Base-by-base conservation (phyloP, 148 eudicot genomes). In the Polygonum maritimum region DNA sequence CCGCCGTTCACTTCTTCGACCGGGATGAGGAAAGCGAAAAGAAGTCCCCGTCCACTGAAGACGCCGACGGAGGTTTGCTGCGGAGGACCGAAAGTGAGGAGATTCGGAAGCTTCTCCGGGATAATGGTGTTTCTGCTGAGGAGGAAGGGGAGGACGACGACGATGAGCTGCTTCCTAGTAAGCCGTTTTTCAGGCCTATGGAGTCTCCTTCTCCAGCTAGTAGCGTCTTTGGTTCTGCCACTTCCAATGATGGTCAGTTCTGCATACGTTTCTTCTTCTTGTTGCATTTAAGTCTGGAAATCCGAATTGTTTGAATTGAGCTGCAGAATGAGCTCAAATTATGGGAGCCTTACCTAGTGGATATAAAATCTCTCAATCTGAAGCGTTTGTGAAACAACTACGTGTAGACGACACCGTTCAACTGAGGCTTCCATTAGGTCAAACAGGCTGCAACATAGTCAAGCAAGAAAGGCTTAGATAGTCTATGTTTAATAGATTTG, bases 1-100 rank as follows among this genome's bases (percentile, higher is more conserved):
- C 98, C 0, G 91, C 97, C 4, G 79, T 94, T 33, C 96, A 88
- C 81, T 76, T 89, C 70, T 94, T 89, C 87, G 87, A 83, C 76
- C 79, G 94, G 1, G 98, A 92, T 65, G 98, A 94, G 0, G 93
- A 86, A 7, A 72, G 77, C 58, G 92, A 84, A 60, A 84, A 90
- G 15, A 89, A 93, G 52, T 6, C 35, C 3, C 7, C 80, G 26
- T 11, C 73, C 45, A 38, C 78, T 71, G 49, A 21, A 48, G 35
- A 35, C 2, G 54, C 48, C 8, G 73, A 74, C 12, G 83, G 63
- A n/a, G 73, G 73, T 54, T 74, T 72, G 79, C 77, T 84, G 60
- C 69, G 60, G 1, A 70, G 80, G 77, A 78, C 58, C 18, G 85
- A 81, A 15, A 79, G 80, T 12, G 92, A 79, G 33, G 88, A 83